Evolutionary conservation across 1,284 basidiomycete species (phyloP).

Genomic region (Cystobasidium slooffiae): DNA sequence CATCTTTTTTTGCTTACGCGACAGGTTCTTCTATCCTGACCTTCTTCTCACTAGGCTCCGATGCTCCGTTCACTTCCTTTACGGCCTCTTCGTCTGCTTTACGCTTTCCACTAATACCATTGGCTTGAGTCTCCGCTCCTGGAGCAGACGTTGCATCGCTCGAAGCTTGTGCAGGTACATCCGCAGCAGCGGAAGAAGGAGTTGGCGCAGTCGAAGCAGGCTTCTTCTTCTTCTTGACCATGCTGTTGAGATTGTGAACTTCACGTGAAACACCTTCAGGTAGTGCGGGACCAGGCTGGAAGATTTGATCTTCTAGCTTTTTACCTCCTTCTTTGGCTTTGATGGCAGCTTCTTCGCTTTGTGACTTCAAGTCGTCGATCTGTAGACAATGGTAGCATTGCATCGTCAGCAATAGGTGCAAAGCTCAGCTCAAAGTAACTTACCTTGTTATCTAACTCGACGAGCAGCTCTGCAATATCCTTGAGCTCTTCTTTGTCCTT

Average conservation of each 20-base stretch:
- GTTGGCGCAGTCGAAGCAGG: background rate
- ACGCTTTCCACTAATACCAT: slow-evolving; percentile 33
- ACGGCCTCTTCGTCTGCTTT: slow-evolving; percentile 35
- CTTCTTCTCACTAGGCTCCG: slow-evolving; percentile 30
- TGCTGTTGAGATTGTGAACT: slow-evolving; percentile 51
- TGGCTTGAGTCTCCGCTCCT: background rate
- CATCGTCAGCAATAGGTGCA: background rate
- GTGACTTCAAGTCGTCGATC: slow-evolving; percentile 53
- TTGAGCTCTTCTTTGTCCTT: slow-evolving; percentile 47
- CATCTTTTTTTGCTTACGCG: background rate
- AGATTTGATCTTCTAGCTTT: slow-evolving; percentile 46
- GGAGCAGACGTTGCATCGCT: background rate
- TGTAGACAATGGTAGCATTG: slow-evolving; percentile 16
- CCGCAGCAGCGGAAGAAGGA: slow-evolving; percentile 1
- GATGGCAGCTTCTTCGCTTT: slow-evolving; percentile 45
- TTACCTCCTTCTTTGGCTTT: slow-evolving; percentile 47
- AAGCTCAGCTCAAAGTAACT: slow-evolving; percentile 24
- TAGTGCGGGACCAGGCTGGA: slow-evolving; percentile 40
- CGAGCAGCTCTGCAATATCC: slow-evolving; percentile 48
- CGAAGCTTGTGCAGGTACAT: background rate
- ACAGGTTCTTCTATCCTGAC: slow-evolving; percentile 27
- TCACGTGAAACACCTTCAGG: slow-evolving; percentile 23
- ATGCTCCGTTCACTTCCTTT: background rate
- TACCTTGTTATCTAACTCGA: slow-evolving; percentile 50
- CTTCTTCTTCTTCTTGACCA: slow-evolving; percentile 54